Base-by-base conservation (phyloP, 805 yeast species). In the Pachysolen tannophilus region DNA sequence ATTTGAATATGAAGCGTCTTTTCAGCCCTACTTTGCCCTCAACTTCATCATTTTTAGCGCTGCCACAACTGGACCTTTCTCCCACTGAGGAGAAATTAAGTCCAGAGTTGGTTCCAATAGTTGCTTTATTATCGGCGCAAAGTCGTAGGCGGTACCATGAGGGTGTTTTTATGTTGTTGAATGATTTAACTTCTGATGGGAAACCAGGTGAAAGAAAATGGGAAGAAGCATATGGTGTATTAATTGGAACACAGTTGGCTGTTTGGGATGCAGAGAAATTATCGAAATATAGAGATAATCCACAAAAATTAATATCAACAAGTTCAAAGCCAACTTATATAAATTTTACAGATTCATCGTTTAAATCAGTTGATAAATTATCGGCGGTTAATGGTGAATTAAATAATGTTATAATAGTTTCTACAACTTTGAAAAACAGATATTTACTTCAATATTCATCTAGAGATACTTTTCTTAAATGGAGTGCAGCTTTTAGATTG, bases 201-300 rank as follows among this genome's bases (percentile, higher is more conserved):
- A 72, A 78, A 37, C 88, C 95, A 0, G 78, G 81, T 0, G 83
- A 80, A 33, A 67, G 97, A 30, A 69, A 71, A 48, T 92, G 98
- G 98, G 68, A 71, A 36, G 96, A 92, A 59, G 95, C 88, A 17
- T 92, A 83, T 55, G 97, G 95, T 29, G 85, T 84, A 11, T 63
- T 92, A 28, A 76, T 85, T 4, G 98, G 98, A 15, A 84, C 85
- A 39, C 95, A 90, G 49, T 63, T 92, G 41, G 94, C 97, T 0
- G 73, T 85, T 42, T 92, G 97, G 97, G 87, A 87, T 52, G 85
- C 86, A 3, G 76, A 75, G 27, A 68, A 68, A 38, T 53, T 83
- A 38, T 75, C 79, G 10, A 67, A 64, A 41, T 52, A 48, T 29
- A 60, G 62, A 35, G 50, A 50, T 19, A 65, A 72, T 39, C 79